Conservation (phyloP, 2,329 filamentous ascomycete species). For the Colletotrichum plurivorum region DNA sequence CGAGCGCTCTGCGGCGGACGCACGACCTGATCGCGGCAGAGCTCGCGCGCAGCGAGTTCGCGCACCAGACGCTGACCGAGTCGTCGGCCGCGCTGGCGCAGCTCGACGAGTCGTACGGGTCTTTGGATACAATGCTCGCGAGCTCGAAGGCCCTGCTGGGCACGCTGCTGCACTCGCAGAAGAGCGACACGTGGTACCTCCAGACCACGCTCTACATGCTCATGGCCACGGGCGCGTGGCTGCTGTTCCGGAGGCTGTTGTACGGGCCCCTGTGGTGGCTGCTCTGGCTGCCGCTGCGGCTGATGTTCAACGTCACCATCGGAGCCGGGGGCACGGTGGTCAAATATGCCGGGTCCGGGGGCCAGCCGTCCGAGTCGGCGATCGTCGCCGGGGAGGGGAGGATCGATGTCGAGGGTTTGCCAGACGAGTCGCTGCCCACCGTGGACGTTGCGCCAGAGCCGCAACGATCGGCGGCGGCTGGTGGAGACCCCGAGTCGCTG, state of each 20-base stretch:
- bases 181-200: slow-evolving; percentile 98
- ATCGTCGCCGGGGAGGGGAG: slow-evolving; percentile 46
- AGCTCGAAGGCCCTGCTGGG: slow-evolving; percentile 82
- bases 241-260: slow-evolving; percentile 85
- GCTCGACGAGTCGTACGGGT: slow-evolving; percentile 84
- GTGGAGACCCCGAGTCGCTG: slow-evolving; percentile 56
- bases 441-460: slow-evolving; percentile 58
- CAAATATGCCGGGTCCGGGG: slow-evolving; percentile 45
- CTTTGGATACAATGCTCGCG: slow-evolving; percentile 82
- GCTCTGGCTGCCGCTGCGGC: slow-evolving; percentile 83
- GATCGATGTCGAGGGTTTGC: slow-evolving; percentile 52
- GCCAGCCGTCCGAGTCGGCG: slow-evolving; percentile 38
- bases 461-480: slow-evolving; percentile 42
- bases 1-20: slow-evolving; percentile 84
- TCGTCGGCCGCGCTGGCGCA: slow-evolving; percentile 86
- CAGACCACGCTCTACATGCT: slow-evolving; percentile 91
- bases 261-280: slow-evolving; percentile 95
- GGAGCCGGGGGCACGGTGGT: slow-evolving; percentile 69
- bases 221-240: slow-evolving; percentile 82
- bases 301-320: slow-evolving; percentile 72
- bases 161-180: slow-evolving; percentile 87
- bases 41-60: slow-evolving; percentile 88
- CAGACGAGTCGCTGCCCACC: slow-evolving; percentile 63
- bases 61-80: slow-evolving; percentile 88
- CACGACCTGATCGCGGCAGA: slow-evolving; percentile 90